These are phyloP conservation scores for Aspergillus biplanus DNA, from an alignment of 495 filamentous ascomycete genomes.

Conservation along the genomic window DNA sequence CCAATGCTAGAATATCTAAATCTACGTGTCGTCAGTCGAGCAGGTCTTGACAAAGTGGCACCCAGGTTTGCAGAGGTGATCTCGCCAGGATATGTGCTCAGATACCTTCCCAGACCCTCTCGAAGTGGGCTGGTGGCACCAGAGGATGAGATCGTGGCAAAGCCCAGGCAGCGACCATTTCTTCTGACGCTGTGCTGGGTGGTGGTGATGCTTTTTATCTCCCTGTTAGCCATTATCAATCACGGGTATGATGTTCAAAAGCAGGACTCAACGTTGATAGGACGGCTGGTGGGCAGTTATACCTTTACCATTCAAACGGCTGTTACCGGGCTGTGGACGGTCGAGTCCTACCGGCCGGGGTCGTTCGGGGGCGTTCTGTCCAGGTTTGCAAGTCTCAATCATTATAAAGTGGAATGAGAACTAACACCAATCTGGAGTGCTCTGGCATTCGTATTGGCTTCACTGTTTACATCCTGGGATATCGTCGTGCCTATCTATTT, in stretches of 20 bases:
- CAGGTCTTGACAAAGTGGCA: background rate
- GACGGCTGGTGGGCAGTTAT: background rate
- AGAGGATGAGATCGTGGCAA: background rate
- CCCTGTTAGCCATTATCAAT: background rate
- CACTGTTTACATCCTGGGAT: background rate
- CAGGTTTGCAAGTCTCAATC: background rate
- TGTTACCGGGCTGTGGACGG: background rate
- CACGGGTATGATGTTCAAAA: background rate
- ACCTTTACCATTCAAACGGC: background rate
- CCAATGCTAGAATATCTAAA: background rate
- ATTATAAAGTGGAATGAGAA: background rate
- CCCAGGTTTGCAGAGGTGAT: background rate
- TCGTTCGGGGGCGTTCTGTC: background rate
- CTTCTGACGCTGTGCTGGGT: background rate
- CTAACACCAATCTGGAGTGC: background rate
- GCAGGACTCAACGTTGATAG: background rate
- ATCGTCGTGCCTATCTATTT: conserved; percentile 16
- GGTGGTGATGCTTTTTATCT: background rate
- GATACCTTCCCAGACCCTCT: background rate
- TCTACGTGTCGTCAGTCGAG: background rate
- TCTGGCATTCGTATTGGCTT: background rate
- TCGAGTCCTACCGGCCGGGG: background rate
- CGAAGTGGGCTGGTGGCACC: background rate
- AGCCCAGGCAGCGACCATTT: background rate
- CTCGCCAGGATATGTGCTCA: background rate